Base-by-base conservation (phyloP, 2,329 filamentous ascomycete species). In the Aspergillus ruber region DNA sequence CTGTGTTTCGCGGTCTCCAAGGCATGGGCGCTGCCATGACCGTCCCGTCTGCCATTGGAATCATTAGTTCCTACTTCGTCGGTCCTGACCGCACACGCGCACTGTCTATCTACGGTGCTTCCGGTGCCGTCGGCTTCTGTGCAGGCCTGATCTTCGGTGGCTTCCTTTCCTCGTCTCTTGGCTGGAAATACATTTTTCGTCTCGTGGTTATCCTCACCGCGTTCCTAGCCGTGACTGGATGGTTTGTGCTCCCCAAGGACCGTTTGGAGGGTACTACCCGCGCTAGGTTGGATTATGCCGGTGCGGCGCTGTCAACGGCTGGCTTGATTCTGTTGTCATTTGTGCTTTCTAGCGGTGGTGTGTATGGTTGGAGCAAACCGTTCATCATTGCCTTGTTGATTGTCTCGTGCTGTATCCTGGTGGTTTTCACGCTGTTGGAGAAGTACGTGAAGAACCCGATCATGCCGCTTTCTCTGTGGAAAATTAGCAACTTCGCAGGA, bases 21-120 rank as follows among this genome's bases (percentile, higher is more conserved):
- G 74, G 74, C 1, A 63, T 74, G 8, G 72, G 72, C 1, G 63
- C 73, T 1, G 72, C 74, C 5, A 67, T 76, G 66, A 74, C 72
- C 2, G 63, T 76, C 0, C 73, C 74, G 1, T 72, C 73, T 0
- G 70, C 71, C 0, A 73, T 76, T 41, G 67, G 72, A 1, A 69
- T 77, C 18, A 74, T 77, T 44, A 67, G 59, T 43, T 74, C 57
- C 17, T 70, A 70, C 52, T 71, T 70, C 18, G 63, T 64, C 8
- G 61, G 64, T 9, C 56, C 64, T 33, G 68, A 70, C 45, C 60
- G 68, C 1, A 70, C 68, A 4, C 59, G 66, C 5, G 68, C 62
- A 2, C 52, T 71, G n/a, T 68, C 68, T 13, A 65, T 70, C 15
- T 71, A 68, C 42, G 68, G 63, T 7, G 64, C 68, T 0, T 65